Evolutionary conservation across 2,329 filamentous ascomycete species (phyloP), one percentile per base, ranked within the genome.

Genomic region (Aureobasidium namibiae): DNA sequence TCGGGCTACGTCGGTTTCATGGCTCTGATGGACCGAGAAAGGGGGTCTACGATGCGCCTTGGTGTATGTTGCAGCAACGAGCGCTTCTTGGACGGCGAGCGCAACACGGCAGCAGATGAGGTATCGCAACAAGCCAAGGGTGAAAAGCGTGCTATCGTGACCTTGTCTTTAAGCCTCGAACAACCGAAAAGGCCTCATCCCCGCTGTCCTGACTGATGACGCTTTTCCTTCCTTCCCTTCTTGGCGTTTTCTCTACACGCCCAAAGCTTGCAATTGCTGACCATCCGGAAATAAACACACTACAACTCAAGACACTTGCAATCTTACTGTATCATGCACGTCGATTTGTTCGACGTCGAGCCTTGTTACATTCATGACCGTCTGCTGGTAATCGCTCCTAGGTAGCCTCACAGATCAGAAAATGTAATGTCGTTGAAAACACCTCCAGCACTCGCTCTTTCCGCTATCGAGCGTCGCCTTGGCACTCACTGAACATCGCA

Each of bases 1-100:
- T 58, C 44, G 58, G 61, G 64, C 62, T 66, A 66, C 60, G 61
- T 66, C 58, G 63, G 61, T 64, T 63, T 64, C 64, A 66, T 66
- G 61, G 59, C 53, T 59, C 46, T 48, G 57, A 45, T 59, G 18
- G 14, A 48, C 38, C 16, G 13, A n/a, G 9, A 44, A 34, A 50
- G 45, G 56, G 42, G 44, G 7, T 36, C 14, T 8, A 5, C 23
- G 42, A 23, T 48, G 42, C 54, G 54, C 41, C 54, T 31, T 24
- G 54, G 16, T 21, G 23, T n/a, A 13, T n/a, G 11, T n/a, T 34
- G 11, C 54, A 48, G 54, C 54, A 39, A 31, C n/a, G 11, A 21
- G 42, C 54, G 26, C 42, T 29, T 39, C 41, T 34, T 45, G 26
- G 10, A 18, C 18, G 21, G 39, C 39, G 29, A 44, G 50, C 50